A percentile compares a stretch with the other conserved stretches of the same genome.
Evolutionary conservation across 805 yeast genomes (phyloP).

Genomic region (Sporopachydermia lactativora): DNA sequence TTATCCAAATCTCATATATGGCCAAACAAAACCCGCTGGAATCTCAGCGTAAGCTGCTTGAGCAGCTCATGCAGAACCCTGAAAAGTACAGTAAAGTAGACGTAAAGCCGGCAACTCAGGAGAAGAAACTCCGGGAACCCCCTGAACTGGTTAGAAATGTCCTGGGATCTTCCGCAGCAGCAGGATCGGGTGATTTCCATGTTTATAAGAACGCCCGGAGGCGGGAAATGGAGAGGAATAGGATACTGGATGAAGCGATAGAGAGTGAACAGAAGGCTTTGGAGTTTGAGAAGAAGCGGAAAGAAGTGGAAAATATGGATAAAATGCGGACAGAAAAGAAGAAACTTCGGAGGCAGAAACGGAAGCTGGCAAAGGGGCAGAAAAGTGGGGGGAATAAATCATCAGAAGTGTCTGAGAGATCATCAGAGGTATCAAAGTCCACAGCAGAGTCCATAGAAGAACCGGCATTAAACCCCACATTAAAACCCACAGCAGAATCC

Average conservation of each 20-base stretch:
- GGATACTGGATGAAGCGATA: conserved; percentile 12
- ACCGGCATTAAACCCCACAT: too few species aligned
- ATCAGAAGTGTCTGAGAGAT: too few species aligned
- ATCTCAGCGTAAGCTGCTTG: conserved; percentile 2
- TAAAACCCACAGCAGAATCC: too few species aligned
- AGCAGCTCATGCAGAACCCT: neutral
- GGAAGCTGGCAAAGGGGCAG: too few species aligned
- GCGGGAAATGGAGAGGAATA: conserved; percentile 16
- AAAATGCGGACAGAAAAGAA: conserved; percentile 16
- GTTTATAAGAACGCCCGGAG: conserved; percentile 19
- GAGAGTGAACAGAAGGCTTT: conserved; percentile 10
- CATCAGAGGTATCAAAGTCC: too few species aligned
- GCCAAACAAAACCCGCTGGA: neutral
- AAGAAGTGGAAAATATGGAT: conserved; percentile 10
- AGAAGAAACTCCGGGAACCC: conserved; percentile 10
- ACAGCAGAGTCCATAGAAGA: too few species aligned
- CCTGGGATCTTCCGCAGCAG: conserved; percentile 20
- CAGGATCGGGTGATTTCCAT: conserved; percentile 25
- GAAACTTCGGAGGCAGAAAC: conserved; percentile 9
- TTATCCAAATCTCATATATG: too few species aligned
- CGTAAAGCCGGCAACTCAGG: neutral
- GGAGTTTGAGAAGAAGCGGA: conserved; percentile 14
- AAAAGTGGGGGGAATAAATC: too few species aligned
- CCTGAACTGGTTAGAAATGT: conserved; percentile 17
- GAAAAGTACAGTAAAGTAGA: neutral